Percentiles rank a stretch among this genome's conserved stretches.
Conservation (phyloP, 2,329 filamentous ascomycete genomes). For the Botryosphaeria dothidea region DNA sequence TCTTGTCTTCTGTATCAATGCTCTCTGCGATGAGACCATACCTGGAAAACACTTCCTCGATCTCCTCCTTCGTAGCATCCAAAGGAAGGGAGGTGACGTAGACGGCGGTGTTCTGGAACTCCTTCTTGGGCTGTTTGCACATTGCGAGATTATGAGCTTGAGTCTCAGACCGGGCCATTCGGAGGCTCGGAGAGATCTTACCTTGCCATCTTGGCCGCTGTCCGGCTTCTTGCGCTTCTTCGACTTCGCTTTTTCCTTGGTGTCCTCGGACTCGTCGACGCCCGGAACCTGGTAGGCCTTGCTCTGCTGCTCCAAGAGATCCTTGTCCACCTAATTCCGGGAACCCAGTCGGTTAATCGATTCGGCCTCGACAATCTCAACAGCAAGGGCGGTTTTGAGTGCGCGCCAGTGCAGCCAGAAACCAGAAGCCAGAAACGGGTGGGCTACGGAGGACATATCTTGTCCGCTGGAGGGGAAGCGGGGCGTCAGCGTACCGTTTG, state of each 20-base stretch:
- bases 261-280: constrained; percentile 41
- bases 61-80: constrained; percentile 77
- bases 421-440: constrained; percentile 21
- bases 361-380: constrained; percentile 23
- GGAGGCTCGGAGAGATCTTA: background rate
- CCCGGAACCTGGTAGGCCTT: constrained; percentile 60
- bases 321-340: constrained; percentile 57
- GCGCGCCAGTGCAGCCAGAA: constrained; percentile 23
- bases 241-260: background rate
- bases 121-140: background rate
- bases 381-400: constrained; percentile 2
- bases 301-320: constrained; percentile 60
- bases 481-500: constrained; percentile 53
- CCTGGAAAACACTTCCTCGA: constrained; percentile 81
- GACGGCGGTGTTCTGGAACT: constrained; percentile 47
- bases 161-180: constrained; percentile 31
- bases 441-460: constrained; percentile 22
- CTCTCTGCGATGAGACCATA: constrained; percentile 92
- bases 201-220: background rate
- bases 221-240: constrained; percentile 7
- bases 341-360: constrained; percentile 29
- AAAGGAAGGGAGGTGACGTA: constrained; percentile 86
- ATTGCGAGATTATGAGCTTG: constrained; percentile 22
- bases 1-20: constrained; percentile 81
- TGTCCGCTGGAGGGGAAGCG: constrained; percentile 19